Evolutionary conservation across 805 yeast genomes (phyloP).

Genomic region (Metschnikowia drakensbergensis): DNA sequence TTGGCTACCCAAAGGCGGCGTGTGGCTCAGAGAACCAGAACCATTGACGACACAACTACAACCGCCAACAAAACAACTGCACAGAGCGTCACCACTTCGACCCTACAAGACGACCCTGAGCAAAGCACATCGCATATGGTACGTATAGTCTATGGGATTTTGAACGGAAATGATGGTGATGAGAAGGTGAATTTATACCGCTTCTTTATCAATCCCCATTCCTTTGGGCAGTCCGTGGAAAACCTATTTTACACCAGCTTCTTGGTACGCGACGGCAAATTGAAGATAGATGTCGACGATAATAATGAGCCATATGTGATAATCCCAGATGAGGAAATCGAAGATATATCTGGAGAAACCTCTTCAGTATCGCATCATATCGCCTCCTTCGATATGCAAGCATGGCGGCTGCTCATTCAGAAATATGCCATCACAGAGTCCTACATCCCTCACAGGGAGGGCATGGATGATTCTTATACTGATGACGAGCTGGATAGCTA

Average conservation of each 20-base stretch:
- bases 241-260: conserved; percentile 82
- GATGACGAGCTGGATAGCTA: conserved; percentile 3
- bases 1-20: conserved; percentile 54
- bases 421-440: conserved; percentile 53
- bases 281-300: conserved; percentile 49
- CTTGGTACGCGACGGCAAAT: conserved; percentile 66
- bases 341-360: conserved; percentile 6
- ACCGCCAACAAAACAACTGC: conserved; percentile 39
- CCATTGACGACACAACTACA: conserved; percentile 42
- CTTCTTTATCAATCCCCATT: conserved; percentile 69
- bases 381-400: conserved; percentile 60
- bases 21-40: conserved; percentile 29
- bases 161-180: conserved; percentile 26
- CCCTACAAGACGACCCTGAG: conserved; percentile 46
- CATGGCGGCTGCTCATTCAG: conserved; percentile 60
- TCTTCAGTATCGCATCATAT: conserved; percentile 50
- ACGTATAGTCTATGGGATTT: conserved; percentile 44
- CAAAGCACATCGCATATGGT: conserved; percentile 67
- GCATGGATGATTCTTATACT: conserved; percentile 11
- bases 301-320: conserved; percentile 45
- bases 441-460: conserved; percentile 44
- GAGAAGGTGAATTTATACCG: conserved; percentile 53
- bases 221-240: conserved; percentile 78
- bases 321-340: conserved; percentile 21
- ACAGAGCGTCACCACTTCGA: conserved; percentile 47